A percentile compares a stretch with the other conserved stretches of the same genome.
Evolutionary conservation across 306 rosid genomes (phyloP).

Genomic region (Malus orientalis): DNA sequence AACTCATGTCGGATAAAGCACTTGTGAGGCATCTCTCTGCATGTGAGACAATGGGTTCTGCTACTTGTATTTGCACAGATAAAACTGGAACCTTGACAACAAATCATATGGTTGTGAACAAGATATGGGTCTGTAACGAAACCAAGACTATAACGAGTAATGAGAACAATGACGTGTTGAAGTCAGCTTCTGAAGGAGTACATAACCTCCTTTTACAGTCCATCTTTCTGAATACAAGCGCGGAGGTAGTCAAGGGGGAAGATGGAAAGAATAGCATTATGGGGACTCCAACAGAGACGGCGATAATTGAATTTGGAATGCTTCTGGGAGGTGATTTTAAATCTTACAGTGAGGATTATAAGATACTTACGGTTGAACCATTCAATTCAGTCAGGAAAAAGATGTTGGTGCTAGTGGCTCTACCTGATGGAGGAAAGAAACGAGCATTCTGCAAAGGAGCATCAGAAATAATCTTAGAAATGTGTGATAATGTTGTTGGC

Average conservation of each 20-base stretch:
- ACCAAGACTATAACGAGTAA: slow-evolving; percentile 19
- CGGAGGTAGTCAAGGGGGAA: slow-evolving; percentile 57
- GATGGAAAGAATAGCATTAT: slow-evolving; percentile 46
- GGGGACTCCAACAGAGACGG: slow-evolving; percentile 78
- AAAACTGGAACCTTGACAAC: slow-evolving; percentile 89
- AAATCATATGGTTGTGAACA: slow-evolving; percentile 80
- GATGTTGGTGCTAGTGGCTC: slow-evolving; percentile 67
- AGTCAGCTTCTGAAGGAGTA: slow-evolving; percentile 28
- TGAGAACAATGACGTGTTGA: slow-evolving; percentile 19
- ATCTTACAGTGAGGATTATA: slow-evolving; percentile 32
- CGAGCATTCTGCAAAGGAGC: slow-evolving; percentile 86
- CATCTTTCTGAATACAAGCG: slow-evolving; percentile 64
- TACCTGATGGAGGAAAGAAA: slow-evolving; percentile 34
- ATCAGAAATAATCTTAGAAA: slow-evolving; percentile 55
- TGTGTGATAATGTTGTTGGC: slow-evolving; percentile 58
- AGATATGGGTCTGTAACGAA: slow-evolving; percentile 60
- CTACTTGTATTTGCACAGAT: slow-evolving; percentile 76
- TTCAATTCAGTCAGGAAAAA: slow-evolving; percentile 64
- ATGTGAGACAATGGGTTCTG: slow-evolving; percentile 94
- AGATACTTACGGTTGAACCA: slow-evolving; percentile 61
- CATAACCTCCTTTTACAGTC: slow-evolving; percentile 57
- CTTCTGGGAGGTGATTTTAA: slow-evolving; percentile 46
- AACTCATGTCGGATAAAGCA: slow-evolving; percentile 78
- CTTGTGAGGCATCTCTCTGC: slow-evolving; percentile 88
- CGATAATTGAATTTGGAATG: slow-evolving; percentile 69